phyloP scores from a whole-genome alignment of 768 basidiomycete species.

The Cubamyces sp. region DNA sequence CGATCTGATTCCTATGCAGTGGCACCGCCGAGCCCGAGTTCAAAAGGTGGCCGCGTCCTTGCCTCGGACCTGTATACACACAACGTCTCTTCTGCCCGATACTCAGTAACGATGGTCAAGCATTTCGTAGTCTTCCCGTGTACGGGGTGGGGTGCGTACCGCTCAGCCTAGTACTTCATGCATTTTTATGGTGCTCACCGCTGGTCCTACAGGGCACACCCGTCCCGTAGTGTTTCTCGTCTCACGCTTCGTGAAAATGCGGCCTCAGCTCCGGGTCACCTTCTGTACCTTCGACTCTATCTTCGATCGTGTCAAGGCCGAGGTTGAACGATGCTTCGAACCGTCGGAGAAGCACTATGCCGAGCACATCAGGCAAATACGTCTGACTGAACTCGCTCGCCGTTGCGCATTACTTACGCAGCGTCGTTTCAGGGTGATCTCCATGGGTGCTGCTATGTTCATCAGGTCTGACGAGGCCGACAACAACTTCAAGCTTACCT shows the following conservation, averaged over 20 bases:
- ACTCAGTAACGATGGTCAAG: no score
- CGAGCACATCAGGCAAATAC: slow-evolving; percentile 13
- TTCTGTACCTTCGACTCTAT: slow-evolving; percentile 4
- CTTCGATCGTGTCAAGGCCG: slow-evolving; percentile 10
- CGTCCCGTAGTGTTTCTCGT: slow-evolving; percentile 18
- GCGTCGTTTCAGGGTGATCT: slow-evolving; percentile 10
- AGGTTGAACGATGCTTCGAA: slow-evolving; percentile 13
- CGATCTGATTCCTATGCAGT: no score
- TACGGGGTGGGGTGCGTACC: no score
- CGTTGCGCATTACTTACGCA: neutral
- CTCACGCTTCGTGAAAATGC: slow-evolving; percentile 11
- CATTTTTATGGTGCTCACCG: no score
- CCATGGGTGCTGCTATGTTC: neutral
- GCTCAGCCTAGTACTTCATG: no score
- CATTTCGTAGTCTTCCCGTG: no score
- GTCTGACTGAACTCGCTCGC: neutral
- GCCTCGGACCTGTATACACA: no score
- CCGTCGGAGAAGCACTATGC: neutral
- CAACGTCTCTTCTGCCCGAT: no score
- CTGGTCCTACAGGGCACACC: slow-evolving; percentile 6
- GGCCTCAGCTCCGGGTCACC: slow-evolving; percentile 3
- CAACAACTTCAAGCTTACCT: slow-evolving; percentile 14
- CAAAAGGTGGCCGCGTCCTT: no score
- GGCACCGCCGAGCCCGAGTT: no score
- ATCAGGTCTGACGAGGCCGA: slow-evolving; percentile 6